Percentiles rank a stretch among this genome's conserved stretches.
Conservation (phyloP, 2,329 filamentous ascomycete genomes). For the Fusarium brevicatenulatum region DNA sequence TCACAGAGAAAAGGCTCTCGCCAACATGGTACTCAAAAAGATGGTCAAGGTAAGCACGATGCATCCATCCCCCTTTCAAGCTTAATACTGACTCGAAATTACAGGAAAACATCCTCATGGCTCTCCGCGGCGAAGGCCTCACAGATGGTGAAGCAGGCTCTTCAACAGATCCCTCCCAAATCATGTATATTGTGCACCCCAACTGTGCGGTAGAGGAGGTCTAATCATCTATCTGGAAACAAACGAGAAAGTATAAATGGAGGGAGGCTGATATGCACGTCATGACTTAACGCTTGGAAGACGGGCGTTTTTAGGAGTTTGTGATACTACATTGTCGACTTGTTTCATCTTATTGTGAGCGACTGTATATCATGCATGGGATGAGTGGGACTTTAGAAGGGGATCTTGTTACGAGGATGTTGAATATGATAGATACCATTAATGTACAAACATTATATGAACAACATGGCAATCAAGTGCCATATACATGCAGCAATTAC, state of each 20-base stretch:
- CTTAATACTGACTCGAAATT: conserved; percentile 52
- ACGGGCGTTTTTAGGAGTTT: conserved; percentile 39
- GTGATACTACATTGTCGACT: conserved; percentile 17
- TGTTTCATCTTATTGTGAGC: conserved; percentile 20
- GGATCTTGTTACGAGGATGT: conserved; percentile 7
- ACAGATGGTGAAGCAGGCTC: conserved; percentile 59
- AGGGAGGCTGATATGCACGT: conserved; percentile 10
- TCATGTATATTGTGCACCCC: conserved; percentile 91
- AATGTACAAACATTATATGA: not conserved
- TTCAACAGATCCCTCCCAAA: conserved; percentile 48
- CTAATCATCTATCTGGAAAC: conserved; percentile 41
- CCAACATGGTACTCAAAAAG: conserved; percentile 88
- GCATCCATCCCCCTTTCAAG: not conserved
- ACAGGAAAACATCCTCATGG: conserved; percentile 89
- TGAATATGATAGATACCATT: conserved; percentile 21
- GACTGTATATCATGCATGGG: conserved; percentile 25
- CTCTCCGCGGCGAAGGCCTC: conserved; percentile 73
- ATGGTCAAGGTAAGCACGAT: conserved; percentile 85
- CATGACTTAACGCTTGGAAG: conserved; percentile 30
- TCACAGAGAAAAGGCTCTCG: conserved; percentile 76
- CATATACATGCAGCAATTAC: not conserved
- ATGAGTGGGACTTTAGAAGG: conserved; percentile 1
- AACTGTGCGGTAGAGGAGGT: conserved; percentile 85
- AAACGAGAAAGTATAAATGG: not conserved
- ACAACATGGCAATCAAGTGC: not conserved